phyloP scores from a whole-genome alignment of 2,329 filamentous ascomycete species.

The Pseudogymnoascus verrucosus region DNA sequence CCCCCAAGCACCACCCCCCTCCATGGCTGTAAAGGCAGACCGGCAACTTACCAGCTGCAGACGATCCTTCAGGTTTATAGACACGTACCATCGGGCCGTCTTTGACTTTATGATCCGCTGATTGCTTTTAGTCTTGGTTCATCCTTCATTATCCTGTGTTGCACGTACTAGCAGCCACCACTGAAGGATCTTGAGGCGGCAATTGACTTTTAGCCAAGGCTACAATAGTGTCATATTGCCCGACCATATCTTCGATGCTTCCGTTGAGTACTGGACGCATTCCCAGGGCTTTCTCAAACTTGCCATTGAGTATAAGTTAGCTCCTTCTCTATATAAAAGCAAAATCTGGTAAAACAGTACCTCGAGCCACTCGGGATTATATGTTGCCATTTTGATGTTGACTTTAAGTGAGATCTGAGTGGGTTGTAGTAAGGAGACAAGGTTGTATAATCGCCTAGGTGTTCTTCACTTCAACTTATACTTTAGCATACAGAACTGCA shows the following conservation, averaged over 20 bases:
- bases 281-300: constrained; percentile 20
- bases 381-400: constrained; percentile 13
- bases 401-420: neutral
- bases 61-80: constrained; percentile 16
- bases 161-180: constrained; percentile 12
- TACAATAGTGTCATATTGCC: constrained; percentile 15
- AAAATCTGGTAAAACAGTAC: constrained; percentile 10
- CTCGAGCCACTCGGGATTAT: constrained; percentile 20
- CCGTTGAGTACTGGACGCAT: constrained; percentile 16
- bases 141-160: neutral
- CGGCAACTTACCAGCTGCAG: constrained; percentile 21
- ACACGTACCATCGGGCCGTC: constrained; percentile 13
- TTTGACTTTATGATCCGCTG: neutral
- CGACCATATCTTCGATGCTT: constrained; percentile 13
- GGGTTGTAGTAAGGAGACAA: neutral
- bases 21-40: constrained; percentile 31
- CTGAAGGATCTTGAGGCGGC: constrained; percentile 14
- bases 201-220: constrained; percentile 13
- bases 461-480: neutral
- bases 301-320: neutral
- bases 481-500: neutral
- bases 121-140: neutral
- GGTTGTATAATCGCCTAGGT: neutral
- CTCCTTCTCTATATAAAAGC: neutral
- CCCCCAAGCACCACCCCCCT: constrained; percentile 29